Base-by-base conservation (phyloP, 1,139 yeast genomes). In the Lodderomyces metapsilosis region DNA sequence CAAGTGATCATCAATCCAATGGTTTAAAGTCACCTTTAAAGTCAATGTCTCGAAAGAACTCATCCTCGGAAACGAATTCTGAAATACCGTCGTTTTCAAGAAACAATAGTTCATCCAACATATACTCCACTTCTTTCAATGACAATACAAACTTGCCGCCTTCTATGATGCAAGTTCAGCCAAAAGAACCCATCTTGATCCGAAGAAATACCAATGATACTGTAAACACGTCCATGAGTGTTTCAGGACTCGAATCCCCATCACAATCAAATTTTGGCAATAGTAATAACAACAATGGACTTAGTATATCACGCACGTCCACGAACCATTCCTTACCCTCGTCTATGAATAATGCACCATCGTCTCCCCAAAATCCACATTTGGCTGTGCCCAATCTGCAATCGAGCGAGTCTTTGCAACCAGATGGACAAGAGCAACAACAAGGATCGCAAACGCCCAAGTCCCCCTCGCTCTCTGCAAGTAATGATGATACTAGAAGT, bases 121-220 rank as follows among this genome's bases (percentile, higher is more conserved):
- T 43, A 11, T 34, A 38, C 20, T 44, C 53, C 12, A 38, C 47
- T 22, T 43, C 54, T 11, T 45, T 44, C 24, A 28, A 17, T 18
- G 38, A 38, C 20, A 55, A 53, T 45, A 46, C 44, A 38, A 62
- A 57, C 43, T 62, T 76, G 43, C 89, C 89, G 2, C 85, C 89
- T 9, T 81, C 87, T 8, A 82, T 83, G 89, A 66, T 74, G 15
- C 80, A 76, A 49, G 68, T 80, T 43, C 82, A 77, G 44, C 89
- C 91, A 10, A 82, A 79, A 51, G 78, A 81, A 18, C 89, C 91
- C 3, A 84, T 84, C 39, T 67, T 84, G 52, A 56, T 71, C 35
- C 53, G 75, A 38, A 55, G 77, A 47, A 62, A 63, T 50, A 68
- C 73, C n/a, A 64, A 61, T 48, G 70, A 64, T 8, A 48, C 44